Percentiles rank a stretch among this genome's conserved stretches.
Evolutionary conservation across 306 rosid species (phyloP).

Genomic region (Macrotyloma uniflorum): DNA sequence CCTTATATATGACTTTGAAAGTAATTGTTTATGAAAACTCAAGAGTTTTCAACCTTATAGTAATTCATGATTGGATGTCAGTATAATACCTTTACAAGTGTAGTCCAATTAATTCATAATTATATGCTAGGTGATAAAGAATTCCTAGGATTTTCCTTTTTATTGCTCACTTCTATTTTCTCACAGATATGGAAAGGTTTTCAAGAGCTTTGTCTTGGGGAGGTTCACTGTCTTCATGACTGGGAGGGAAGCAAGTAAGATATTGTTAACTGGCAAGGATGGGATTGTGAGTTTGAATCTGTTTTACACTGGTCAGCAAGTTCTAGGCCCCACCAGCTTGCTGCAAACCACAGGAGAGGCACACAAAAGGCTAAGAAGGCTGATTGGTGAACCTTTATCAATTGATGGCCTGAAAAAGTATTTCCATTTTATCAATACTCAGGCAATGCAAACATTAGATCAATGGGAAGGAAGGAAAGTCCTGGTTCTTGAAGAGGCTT

Average conservation of each 20-base stretch:
- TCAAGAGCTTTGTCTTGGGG: constrained; percentile 77
- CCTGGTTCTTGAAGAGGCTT: constrained; percentile 76
- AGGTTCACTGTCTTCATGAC: constrained; percentile 85
- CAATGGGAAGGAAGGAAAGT: constrained; percentile 65
- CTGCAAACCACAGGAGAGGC: constrained; percentile 79
- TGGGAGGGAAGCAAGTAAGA: constrained; percentile 85
- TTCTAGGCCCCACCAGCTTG: constrained; percentile 81
- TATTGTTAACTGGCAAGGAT: constrained; percentile 74
- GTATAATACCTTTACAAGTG: too few relatives aligned
- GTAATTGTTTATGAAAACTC: background rate
- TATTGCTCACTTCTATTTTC: background rate
- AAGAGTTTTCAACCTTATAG: background rate
- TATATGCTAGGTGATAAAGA: background rate
- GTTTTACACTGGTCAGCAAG: constrained; percentile 79
- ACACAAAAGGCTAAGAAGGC: constrained; percentile 75
- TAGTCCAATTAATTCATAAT: background rate
- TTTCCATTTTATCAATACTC: constrained; percentile 71
- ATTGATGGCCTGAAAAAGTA: constrained; percentile 75
- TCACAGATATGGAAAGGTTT: constrained; percentile 78
- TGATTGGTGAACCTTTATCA: constrained; percentile 80
- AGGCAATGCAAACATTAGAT: constrained; percentile 66
- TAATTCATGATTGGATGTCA: background rate
- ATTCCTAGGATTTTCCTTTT: background rate
- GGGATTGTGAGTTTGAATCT: constrained; percentile 85
- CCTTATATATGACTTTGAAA: background rate